Percentiles rank a stretch among this genome's conserved stretches.
Evolutionary conservation across 345 rosid species (phyloP).

Genomic region (Citrus sinensis): DNA sequence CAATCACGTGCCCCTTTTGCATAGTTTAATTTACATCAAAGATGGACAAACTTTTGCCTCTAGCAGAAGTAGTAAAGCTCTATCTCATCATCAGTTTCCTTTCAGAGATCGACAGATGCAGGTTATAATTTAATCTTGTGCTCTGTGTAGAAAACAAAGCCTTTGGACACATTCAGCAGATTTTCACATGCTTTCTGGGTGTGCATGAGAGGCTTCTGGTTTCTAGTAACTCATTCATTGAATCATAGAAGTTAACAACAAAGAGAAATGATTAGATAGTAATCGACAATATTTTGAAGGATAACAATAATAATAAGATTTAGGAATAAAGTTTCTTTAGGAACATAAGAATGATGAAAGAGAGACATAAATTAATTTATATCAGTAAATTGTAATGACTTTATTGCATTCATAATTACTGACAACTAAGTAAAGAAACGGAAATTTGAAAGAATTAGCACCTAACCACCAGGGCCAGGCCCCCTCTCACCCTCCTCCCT

Average conservation of each 20-base stretch:
- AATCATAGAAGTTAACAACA: constrained; percentile 1
- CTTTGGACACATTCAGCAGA: constrained; percentile 3
- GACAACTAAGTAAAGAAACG: not conserved
- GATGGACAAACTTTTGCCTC: not conserved
- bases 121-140: not conserved
- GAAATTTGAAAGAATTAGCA: not conserved
- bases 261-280: not conserved
- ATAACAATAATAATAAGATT: not conserved
- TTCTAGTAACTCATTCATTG: constrained; percentile 6
- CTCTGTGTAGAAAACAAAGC: not conserved
- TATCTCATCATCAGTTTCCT: not conserved
- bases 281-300: not conserved
- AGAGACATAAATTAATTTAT: not conserved
- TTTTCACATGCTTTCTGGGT: constrained; percentile 8
- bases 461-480: not conserved
- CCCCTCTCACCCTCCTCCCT: not conserved
- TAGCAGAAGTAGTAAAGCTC: not conserved
- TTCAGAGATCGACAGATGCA: not conserved
- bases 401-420: constrained; percentile 4
- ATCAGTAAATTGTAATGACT: not conserved
- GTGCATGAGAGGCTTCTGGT: not conserved
- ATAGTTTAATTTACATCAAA: not conserved
- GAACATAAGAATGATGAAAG: not conserved
- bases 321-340: constrained; percentile 10
- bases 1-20: constrained; percentile 27